Base-by-base conservation (phyloP, 1,284 basidiomycete genomes). In the Pseudozyma hubeiensis region DNA sequence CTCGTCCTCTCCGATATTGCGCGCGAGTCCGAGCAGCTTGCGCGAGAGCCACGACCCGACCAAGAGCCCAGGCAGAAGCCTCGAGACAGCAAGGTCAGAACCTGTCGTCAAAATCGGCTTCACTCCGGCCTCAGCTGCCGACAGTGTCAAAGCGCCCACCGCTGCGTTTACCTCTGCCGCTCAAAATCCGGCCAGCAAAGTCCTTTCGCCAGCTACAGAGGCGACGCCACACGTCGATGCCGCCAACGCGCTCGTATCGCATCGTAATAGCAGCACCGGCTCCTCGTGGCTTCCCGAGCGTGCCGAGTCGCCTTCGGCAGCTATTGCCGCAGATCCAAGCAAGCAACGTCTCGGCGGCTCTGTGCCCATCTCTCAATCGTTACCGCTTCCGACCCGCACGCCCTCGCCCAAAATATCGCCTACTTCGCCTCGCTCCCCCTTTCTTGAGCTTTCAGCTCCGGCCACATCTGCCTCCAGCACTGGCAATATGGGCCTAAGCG, bases 361-460 rank as follows among this genome's bases (percentile, higher is more conserved):
- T 5, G 51, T 62, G 35, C 55, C 63, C 11, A 44, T 64, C 13
- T 47, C 61, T 33, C 54, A 64, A 19, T 43, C 54, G 10, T 48
- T 71, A 24, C 64, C 60, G 19, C 68, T 64, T 6, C 70, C 65
- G 7, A 37, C 59, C 4, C 56, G 66, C n/a, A 62, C 65, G 9
- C 67, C 66, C 6, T 71, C 75, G 19, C 66, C 68, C 34, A 73
- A 67, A 37, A 64, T 73, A 39, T 70, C 67, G 40, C 64, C 69
- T 4, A 62, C 67, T 14, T 68, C 60, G 11, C 72, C 63, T 19
- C 72, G 64, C n/a, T 72, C 67, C 17, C 55, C 64, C 34, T 69
- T 70, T 61, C 68, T 71, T 44, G 64, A 71, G 55, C 65, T 65
- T 11, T 46, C 66, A 11, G 56, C 45, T 11, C 46, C 64, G 11